Conservation (phyloP, 441 rosid genomes). For the Croton laevigatus region DNA sequence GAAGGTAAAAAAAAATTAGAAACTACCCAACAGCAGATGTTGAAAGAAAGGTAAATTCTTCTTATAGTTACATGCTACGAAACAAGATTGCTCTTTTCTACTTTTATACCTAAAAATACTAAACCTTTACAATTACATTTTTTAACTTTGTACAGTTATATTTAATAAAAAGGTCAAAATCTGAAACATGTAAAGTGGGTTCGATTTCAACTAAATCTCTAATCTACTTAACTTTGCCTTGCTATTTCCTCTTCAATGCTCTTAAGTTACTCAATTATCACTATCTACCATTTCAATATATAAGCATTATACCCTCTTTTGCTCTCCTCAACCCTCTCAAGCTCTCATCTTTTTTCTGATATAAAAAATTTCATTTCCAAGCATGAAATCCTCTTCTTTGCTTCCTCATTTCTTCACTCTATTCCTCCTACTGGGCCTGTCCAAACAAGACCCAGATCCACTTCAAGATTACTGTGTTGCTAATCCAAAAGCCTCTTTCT, state of each 20-base stretch:
- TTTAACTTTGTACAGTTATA: too few relatives aligned
- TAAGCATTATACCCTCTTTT: slow-evolving; percentile 14
- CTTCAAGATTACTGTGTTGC: slow-evolving; percentile 77
- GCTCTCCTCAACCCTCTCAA: slow-evolving; percentile 10
- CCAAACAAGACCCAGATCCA: slow-evolving; percentile 58
- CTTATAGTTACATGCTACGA: too few relatives aligned
- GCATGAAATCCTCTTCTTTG: slow-evolving; percentile 17
- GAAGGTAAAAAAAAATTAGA: too few relatives aligned
- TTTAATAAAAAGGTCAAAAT: too few relatives aligned
- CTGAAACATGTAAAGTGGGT: not conserved
- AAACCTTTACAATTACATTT: too few relatives aligned
- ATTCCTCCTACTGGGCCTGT: slow-evolving; percentile 33
- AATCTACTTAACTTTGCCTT: slow-evolving; percentile 38
- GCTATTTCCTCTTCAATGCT: slow-evolving; percentile 38
- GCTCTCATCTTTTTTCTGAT: not conserved
- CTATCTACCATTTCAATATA: slow-evolving; percentile 28
- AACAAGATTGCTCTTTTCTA: too few relatives aligned
- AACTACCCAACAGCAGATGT: too few relatives aligned
- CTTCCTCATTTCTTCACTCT: slow-evolving; percentile 24
- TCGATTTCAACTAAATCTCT: not conserved
- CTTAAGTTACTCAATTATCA: slow-evolving; percentile 57
- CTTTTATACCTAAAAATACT: too few relatives aligned
- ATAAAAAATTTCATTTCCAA: not conserved
- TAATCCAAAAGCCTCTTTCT: slow-evolving; percentile 28
- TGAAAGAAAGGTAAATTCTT: too few relatives aligned